Conservation (phyloP, 2,329 filamentous ascomycete species). For the Aspergillus oerlinghausenensis region DNA sequence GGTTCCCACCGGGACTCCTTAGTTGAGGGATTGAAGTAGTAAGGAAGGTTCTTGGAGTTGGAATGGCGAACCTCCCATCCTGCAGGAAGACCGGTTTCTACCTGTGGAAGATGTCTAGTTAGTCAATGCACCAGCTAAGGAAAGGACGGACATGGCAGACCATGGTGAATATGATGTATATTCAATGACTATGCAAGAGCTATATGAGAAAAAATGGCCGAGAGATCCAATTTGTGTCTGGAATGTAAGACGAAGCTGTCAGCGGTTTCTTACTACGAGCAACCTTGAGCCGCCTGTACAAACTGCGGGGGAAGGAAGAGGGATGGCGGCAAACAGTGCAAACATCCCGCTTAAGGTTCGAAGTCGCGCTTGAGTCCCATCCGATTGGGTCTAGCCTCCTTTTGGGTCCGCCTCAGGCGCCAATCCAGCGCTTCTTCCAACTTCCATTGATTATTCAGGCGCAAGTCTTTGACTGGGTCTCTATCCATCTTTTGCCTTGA, state of each 20-base stretch:
- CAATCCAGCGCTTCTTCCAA: constrained; percentile 13
- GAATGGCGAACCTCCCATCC: constrained; percentile 96
- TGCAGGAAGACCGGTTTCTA: constrained; percentile 74
- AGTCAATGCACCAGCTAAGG: constrained; percentile 5
- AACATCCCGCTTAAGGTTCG: constrained; percentile 10
- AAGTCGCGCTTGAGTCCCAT: constrained; percentile 3
- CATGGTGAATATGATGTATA: constrained; percentile 7
- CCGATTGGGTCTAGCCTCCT: constrained; percentile 8
- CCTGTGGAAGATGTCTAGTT: constrained; percentile 36
- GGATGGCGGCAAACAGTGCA: constrained; percentile 16
- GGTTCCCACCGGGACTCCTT: constrained; percentile 96
- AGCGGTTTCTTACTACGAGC: not conserved
- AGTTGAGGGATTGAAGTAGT: constrained; percentile 89
- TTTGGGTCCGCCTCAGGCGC: not conserved
- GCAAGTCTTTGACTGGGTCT: not conserved
- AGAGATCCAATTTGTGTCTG: not conserved
- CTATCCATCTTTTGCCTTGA: not conserved
- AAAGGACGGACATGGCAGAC: not conserved
- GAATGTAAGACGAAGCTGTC: not conserved
- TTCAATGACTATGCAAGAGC: not conserved
- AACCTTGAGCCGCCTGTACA: not conserved
- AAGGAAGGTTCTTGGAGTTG: constrained; percentile 97
- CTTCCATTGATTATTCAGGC: constrained; percentile 7
- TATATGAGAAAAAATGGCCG: not conserved
- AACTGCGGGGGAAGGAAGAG: constrained; percentile 29